Percentiles rank a stretch among this genome's conserved stretches.
Evolutionary conservation across 257 asterid genomes (phyloP).

Genomic region (Plectranthus barbatus): DNA sequence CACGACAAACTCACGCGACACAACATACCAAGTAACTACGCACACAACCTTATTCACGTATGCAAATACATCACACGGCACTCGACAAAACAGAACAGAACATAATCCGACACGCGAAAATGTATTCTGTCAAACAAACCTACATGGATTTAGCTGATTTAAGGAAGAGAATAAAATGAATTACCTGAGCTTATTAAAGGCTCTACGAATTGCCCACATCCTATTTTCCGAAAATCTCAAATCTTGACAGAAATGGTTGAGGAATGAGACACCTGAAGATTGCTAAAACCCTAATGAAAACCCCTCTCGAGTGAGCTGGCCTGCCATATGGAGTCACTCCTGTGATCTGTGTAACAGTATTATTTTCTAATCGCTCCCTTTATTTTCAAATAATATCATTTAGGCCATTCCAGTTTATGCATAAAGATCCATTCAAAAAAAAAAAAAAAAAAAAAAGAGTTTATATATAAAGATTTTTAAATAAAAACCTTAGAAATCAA

Average conservation of each 20-base stretch:
- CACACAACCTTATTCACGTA: not conserved
- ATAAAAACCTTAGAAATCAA: no score
- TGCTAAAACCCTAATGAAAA: slow-evolving; percentile 36
- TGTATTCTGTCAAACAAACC: not conserved
- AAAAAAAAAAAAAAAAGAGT: no score
- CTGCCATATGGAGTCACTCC: not conserved
- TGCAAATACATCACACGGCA: not conserved
- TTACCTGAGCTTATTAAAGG: slow-evolving; percentile 45
- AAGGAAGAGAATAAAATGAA: not conserved
- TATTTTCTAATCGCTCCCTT: slow-evolving; percentile 8
- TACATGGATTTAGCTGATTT: not conserved
- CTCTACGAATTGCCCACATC: slow-evolving; percentile 74
- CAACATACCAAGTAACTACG: not conserved
- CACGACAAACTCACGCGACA: not conserved
- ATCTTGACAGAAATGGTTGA: not conserved
- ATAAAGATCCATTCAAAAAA: not conserved
- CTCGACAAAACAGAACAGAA: not conserved
- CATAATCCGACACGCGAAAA: not conserved
- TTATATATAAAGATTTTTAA: no score
- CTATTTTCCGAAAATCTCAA: not conserved
- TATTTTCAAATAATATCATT: not conserved
- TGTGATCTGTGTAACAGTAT: not conserved
- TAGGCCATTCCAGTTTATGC: not conserved
- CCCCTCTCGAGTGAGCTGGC: not conserved
- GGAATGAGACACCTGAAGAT: not conserved